phyloP scores from a whole-genome alignment of 2,329 filamentous ascomycete species.

The Aspergillus awamori region DNA sequence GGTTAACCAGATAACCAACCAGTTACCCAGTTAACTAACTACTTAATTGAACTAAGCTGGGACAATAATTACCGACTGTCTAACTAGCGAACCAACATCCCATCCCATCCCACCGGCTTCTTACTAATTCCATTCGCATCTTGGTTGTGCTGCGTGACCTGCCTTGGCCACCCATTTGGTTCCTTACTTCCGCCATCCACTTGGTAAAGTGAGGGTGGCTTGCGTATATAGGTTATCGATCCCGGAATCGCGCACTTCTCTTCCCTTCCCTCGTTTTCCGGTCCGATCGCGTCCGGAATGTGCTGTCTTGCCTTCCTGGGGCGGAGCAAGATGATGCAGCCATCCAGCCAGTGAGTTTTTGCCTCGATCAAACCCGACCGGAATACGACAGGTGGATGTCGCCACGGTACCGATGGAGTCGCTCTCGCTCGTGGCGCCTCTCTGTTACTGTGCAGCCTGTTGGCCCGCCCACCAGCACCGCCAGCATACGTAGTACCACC shows the following conservation, averaged over 20 bases:
- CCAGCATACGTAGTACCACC: not conserved
- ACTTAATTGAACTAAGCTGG: too few relatives aligned
- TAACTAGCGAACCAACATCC: too few relatives aligned
- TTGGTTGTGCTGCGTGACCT: not conserved
- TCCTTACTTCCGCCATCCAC: not conserved
- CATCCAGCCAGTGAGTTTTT: not conserved
- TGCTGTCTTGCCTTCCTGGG: not conserved
- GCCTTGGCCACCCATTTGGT: not conserved
- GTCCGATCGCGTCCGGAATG: not conserved
- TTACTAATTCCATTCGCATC: not conserved
- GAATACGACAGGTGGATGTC: conserved; percentile 2
- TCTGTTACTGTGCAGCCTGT: not conserved
- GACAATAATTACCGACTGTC: too few relatives aligned
- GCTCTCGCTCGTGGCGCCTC: not conserved
- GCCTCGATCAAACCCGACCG: not conserved
- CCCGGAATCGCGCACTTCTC: not conserved
- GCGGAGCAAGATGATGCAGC: not conserved
- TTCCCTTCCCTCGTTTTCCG: not conserved
- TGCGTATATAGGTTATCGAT: not conserved
- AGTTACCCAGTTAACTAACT: too few relatives aligned
- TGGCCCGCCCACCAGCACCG: not conserved
- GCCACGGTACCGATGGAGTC: not conserved
- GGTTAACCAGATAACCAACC: not conserved
- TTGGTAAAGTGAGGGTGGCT: not conserved
- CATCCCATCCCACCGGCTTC: not conserved